phyloP scores from a whole-genome alignment of 495 filamentous ascomycete species.

The Gamarada debralockiae region DNA sequence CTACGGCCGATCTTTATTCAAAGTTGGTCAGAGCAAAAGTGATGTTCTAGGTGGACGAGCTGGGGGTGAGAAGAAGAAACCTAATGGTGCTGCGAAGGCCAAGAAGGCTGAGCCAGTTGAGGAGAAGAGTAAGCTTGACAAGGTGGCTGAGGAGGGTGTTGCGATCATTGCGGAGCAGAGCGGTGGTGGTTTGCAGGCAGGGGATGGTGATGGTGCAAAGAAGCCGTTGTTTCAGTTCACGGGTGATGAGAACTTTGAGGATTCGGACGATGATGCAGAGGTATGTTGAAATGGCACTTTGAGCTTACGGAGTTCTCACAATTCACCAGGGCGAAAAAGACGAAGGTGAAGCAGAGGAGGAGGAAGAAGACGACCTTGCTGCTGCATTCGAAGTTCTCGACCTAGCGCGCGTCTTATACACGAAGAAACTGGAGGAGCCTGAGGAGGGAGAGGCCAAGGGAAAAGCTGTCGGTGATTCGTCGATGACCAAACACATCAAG shows the following conservation, averaged over 20 bases:
- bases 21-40: slow-evolving; percentile 88
- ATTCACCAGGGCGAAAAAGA: slow-evolving; percentile 12
- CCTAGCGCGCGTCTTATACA: slow-evolving; percentile 77
- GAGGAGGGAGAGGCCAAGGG: slow-evolving; percentile 41
- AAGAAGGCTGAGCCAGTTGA: slow-evolving; percentile 22
- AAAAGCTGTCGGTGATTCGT: slow-evolving; percentile 48
- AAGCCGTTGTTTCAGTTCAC: slow-evolving; percentile 88
- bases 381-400: slow-evolving; percentile 91
- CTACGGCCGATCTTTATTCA: slow-evolving; percentile 90
- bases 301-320: not conserved
- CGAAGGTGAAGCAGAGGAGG: slow-evolving; percentile 51
- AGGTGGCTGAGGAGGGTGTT: slow-evolving; percentile 39
- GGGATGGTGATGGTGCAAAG: slow-evolving; percentile 37
- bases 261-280: slow-evolving; percentile 67
- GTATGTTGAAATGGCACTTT: slow-evolving; percentile 9
- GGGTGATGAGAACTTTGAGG: slow-evolving; percentile 89
- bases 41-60: slow-evolving; percentile 88
- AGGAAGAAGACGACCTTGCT: slow-evolving; percentile 87
- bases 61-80: slow-evolving; percentile 48
- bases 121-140: slow-evolving; percentile 26
- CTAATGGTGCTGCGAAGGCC: slow-evolving; percentile 32
- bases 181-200: slow-evolving; percentile 34
- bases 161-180: slow-evolving; percentile 26
- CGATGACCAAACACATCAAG: slow-evolving; percentile 59
- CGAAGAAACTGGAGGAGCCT: slow-evolving; percentile 46